These are phyloP conservation scores for Adenanthera pavonina DNA, from an alignment of 306 rosid species.

Conservation along the genomic window DNA sequence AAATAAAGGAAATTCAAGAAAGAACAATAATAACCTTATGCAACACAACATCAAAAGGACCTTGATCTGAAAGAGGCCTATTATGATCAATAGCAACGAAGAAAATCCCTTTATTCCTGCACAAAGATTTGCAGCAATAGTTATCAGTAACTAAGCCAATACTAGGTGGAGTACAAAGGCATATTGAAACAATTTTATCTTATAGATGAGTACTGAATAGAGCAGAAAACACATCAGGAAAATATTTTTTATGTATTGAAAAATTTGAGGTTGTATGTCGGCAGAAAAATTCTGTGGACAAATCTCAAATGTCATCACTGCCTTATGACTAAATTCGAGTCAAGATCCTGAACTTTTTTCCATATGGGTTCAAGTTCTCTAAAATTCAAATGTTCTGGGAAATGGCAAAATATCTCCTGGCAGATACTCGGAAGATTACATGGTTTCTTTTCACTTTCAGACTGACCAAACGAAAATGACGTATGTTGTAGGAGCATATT, in stretches of 20 bases:
- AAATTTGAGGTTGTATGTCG: not conserved
- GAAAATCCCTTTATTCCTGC: slow-evolving; percentile 82
- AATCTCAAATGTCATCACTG: slow-evolving; percentile 4
- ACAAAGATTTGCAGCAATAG: slow-evolving; percentile 27
- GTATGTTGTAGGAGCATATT: slow-evolving; percentile 28
- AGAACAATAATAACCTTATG: slow-evolving; percentile 65
- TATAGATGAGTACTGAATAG: not conserved
- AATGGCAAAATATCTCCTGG: slow-evolving; percentile 33
- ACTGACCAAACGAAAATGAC: slow-evolving; percentile 63
- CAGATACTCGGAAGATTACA: slow-evolving; percentile 33
- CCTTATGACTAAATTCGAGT: not conserved
- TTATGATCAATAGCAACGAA: slow-evolving; percentile 84
- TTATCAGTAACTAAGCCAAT: slow-evolving; percentile 32
- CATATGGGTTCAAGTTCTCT: not conserved
- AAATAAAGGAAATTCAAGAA: slow-evolving; percentile 14
- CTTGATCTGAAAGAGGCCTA: slow-evolving; percentile 81
- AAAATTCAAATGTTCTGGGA: not conserved
- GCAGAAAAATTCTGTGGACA: not conserved
- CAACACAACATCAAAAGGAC: slow-evolving; percentile 87
- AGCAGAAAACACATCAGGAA: not conserved
- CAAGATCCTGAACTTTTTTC: slow-evolving; percentile 11
- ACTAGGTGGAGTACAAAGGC: not conserved
- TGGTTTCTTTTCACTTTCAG: slow-evolving; percentile 44
- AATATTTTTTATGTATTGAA: not conserved
- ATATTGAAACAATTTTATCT: not conserved